Evolutionary conservation across 768 basidiomycete genomes (phyloP).

Genomic region (Pisolithus sp.): DNA sequence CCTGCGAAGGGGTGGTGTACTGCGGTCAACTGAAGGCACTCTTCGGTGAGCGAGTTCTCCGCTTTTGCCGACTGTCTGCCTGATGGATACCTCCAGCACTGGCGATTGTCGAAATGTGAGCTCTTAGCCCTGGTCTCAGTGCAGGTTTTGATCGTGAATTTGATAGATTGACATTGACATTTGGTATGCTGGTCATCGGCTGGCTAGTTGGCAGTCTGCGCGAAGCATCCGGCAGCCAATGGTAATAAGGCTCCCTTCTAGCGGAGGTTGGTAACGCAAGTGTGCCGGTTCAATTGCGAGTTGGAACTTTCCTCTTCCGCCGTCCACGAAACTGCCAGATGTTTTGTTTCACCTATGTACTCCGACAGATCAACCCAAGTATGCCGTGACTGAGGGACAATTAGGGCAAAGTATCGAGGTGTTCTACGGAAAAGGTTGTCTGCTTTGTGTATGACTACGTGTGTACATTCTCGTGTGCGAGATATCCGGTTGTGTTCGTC

Average conservation of each 20-base stretch:
- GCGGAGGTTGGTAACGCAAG: slow-evolving; percentile 6
- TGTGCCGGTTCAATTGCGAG: background rate
- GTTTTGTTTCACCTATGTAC: too few species aligned
- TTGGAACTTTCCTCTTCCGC: background rate
- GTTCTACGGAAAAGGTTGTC: too few species aligned
- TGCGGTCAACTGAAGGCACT: slow-evolving; percentile 51
- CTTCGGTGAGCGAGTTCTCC: slow-evolving; percentile 38
- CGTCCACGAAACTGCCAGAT: too few species aligned
- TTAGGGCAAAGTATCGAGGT: too few species aligned
- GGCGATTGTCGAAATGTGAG: slow-evolving; percentile 49
- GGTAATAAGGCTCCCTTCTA: slow-evolving; percentile 18
- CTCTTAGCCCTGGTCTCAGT: background rate
- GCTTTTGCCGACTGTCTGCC: background rate
- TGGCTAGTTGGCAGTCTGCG: slow-evolving; percentile 52
- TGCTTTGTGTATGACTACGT: too few species aligned
- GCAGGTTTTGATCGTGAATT: slow-evolving; percentile 7
- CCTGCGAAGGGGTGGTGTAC: slow-evolving; percentile 41
- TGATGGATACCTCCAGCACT: slow-evolving; percentile 29
- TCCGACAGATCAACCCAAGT: too few species aligned
- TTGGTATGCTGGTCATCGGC: slow-evolving; percentile 39
- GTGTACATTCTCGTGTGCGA: too few species aligned
- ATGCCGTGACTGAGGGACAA: too few species aligned
- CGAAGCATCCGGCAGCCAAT: slow-evolving; percentile 30
- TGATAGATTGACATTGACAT: slow-evolving; percentile 40
- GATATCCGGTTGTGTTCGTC: too few species aligned